A percentile compares a stretch with the other conserved stretches of the same genome.
Evolutionary conservation across 495 filamentous ascomycete genomes (phyloP).

Genomic region (Hypoxylon intermedium): DNA sequence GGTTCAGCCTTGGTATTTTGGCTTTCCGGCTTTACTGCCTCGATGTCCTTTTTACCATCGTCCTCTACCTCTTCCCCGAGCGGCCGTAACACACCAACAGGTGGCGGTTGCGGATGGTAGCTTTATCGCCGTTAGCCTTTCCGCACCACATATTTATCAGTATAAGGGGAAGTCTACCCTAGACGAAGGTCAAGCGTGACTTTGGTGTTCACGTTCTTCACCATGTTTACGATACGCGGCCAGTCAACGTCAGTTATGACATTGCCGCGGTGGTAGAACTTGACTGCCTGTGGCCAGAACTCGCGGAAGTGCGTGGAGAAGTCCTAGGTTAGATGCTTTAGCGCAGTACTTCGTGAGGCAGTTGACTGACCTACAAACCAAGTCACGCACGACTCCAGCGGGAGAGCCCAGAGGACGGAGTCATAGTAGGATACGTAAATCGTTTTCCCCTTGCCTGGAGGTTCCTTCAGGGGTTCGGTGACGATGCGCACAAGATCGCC

Average conservation of each 20-base stretch:
- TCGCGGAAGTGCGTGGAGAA: constrained; percentile 49
- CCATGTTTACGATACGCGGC: constrained; percentile 38
- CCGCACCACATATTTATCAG: neutral
- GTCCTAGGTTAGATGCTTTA: constrained; percentile 30
- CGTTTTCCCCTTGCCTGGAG: constrained; percentile 15
- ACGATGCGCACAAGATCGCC: constrained; percentile 21
- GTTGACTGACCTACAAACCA: constrained; percentile 46
- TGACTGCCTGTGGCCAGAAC: constrained; percentile 42
- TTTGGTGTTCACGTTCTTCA: constrained; percentile 26
- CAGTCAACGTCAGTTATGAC: constrained; percentile 36
- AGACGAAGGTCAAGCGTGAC: constrained; percentile 27
- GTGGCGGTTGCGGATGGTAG: constrained; percentile 15
- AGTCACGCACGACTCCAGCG: constrained; percentile 41
- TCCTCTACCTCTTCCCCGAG: neutral
- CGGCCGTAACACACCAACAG: constrained; percentile 11
- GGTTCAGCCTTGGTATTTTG: neutral
- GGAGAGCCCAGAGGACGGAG: constrained; percentile 38
- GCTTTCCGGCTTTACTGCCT: neutral
- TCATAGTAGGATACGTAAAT: constrained; percentile 30
- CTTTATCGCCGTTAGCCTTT: constrained; percentile 6
- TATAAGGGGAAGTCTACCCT: constrained; percentile 8
- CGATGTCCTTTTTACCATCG: neutral
- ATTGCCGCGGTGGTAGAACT: constrained; percentile 33
- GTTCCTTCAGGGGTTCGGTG: constrained; percentile 22
- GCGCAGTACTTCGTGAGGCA: neutral